These are phyloP conservation scores for Dittrichia graveolens DNA, from an alignment of 129 eudicot species.

Conservation along the genomic window DNA sequence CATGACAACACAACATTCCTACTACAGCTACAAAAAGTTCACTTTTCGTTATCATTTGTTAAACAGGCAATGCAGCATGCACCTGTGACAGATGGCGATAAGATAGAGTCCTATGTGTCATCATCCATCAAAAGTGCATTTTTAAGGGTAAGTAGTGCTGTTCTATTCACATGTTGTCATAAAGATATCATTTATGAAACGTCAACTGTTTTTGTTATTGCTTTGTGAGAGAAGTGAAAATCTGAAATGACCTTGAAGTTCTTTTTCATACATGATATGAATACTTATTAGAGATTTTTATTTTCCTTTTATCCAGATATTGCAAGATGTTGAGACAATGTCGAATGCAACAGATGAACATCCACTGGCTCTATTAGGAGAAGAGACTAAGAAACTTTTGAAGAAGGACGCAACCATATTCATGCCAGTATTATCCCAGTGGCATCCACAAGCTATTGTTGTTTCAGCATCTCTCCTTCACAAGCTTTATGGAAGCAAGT, in stretches of 20 bases:
- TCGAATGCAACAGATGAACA: slow-evolving; percentile 79
- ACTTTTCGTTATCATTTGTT: slow-evolving; percentile 18
- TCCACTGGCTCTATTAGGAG: slow-evolving; percentile 85
- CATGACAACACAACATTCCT: slow-evolving; percentile 17
- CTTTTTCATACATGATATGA: no score
- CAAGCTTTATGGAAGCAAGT: slow-evolving; percentile 86
- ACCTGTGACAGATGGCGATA: slow-evolving; percentile 69
- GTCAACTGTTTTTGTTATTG: neutral
- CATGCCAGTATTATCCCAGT: slow-evolving; percentile 76
- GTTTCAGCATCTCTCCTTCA: slow-evolving; percentile 93
- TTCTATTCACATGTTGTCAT: slow-evolving; percentile 7
- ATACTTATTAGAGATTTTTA: no score
- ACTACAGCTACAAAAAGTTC: slow-evolving; percentile 25
- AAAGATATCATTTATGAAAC: neutral
- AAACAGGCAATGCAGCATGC: slow-evolving; percentile 59
- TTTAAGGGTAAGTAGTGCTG: slow-evolving; percentile 59
- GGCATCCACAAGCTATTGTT: slow-evolving; percentile 76
- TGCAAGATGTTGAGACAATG: slow-evolving; percentile 77
- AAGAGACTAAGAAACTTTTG: slow-evolving; percentile 66
- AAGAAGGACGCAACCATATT: slow-evolving; percentile 66
- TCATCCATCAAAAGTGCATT: slow-evolving; percentile 86
- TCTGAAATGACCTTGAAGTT: neutral
- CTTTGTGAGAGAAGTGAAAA: no score
- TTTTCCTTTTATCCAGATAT: slow-evolving; percentile 43
- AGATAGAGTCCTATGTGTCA: slow-evolving; percentile 74